Percentiles rank a stretch among this genome's conserved stretches.
These are phyloP conservation scores for Metarhizium robertsii DNA, from an alignment of 2,329 filamentous ascomycete genomes.

Conservation along the genomic window DNA sequence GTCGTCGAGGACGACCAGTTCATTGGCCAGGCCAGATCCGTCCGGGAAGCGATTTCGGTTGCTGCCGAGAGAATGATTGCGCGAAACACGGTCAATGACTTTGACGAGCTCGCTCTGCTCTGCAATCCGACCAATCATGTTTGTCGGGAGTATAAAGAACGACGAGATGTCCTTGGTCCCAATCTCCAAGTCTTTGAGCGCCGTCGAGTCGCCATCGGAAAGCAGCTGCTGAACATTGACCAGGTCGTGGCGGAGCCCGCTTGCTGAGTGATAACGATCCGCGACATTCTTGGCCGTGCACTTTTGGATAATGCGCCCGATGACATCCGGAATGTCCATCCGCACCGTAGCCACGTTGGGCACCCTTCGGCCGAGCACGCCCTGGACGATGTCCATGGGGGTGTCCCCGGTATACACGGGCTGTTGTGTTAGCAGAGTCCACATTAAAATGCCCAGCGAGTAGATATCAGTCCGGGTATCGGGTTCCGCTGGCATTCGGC, in stretches of 20 bases:
- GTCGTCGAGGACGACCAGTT: slow-evolving; percentile 38
- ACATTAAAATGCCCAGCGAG: slow-evolving; percentile 81
- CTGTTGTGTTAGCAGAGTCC: slow-evolving; percentile 71
- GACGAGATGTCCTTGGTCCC: slow-evolving; percentile 83
- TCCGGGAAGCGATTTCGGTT: slow-evolving; percentile 42
- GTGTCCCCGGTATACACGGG: slow-evolving; percentile 71
- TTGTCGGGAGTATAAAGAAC: slow-evolving; percentile 76
- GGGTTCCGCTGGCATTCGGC: slow-evolving; percentile 83
- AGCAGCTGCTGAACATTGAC: slow-evolving; percentile 64
- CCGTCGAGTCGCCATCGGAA: slow-evolving; percentile 61
- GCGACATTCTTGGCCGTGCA: slow-evolving; percentile 84
- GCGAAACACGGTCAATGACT: slow-evolving; percentile 69
- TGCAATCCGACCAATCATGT: slow-evolving; percentile 69
- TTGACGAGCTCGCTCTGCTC: slow-evolving; percentile 62
- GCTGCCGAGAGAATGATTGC: slow-evolving; percentile 45
- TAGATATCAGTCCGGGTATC: slow-evolving; percentile 92
- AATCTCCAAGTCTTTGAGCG: slow-evolving; percentile 65
- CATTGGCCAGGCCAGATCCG: slow-evolving; percentile 42
- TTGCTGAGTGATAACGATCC: slow-evolving; percentile 83
- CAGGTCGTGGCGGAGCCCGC: slow-evolving; percentile 76
- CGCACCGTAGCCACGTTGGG: slow-evolving; percentile 67
- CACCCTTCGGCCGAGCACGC: slow-evolving; percentile 71
- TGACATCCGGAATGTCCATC: slow-evolving; percentile 73
- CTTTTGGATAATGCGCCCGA: slow-evolving; percentile 78
- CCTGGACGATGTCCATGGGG: slow-evolving; percentile 85